Evolutionary conservation across 164 flowering plant species (phyloP), one percentile per base, ranked within the genome.

Genomic region (Saururus chinensis): DNA sequence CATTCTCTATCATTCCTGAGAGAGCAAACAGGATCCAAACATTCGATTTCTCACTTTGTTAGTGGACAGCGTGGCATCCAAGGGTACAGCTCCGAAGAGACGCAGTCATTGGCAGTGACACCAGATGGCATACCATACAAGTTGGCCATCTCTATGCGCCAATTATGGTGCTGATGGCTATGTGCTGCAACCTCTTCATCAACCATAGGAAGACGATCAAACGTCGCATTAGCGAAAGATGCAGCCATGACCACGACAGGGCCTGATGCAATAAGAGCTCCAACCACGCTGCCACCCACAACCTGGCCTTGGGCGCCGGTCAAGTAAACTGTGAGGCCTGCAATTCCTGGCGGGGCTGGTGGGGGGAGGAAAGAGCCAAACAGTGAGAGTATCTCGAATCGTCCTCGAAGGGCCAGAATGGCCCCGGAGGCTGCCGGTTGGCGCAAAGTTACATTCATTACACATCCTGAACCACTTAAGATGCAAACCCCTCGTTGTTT

Each of bases 61-160:
- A 30, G 37, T 30, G 2, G 37, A 30, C 37, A 30, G 37, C 37
- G 37, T 30, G 37, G 37, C 37, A 30, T 30, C 37, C 37, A 30
- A 30, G 37, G 37, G 37, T 30, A 30, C 37, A 30, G 37, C 37
- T 30, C 37, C 37, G 37, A 30, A 30, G 37, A 6, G 4, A 30
- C 37, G 6, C 37, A 30, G 2, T 45, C 85, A 72, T 75, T 81
- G 1, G 80, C 72, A 49, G 87, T 68, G 81, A 83, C 57, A 69
- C 81, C 80, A 60, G 79, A 82, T 1, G 88, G 83, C 68, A 82
- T 55, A 51, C 82, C 86, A 60, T 79, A 81, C 49, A 84, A 25
- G 59, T 79, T 84, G 0, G 82, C 60, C 9, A 76, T 59, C 53
- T 89, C 86, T 1, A 69, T 40, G 16, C 48, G 51, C 49, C 71